Base-by-base conservation (phyloP, 2,329 filamentous ascomycete species). In the Hirsutella thompsonii region DNA sequence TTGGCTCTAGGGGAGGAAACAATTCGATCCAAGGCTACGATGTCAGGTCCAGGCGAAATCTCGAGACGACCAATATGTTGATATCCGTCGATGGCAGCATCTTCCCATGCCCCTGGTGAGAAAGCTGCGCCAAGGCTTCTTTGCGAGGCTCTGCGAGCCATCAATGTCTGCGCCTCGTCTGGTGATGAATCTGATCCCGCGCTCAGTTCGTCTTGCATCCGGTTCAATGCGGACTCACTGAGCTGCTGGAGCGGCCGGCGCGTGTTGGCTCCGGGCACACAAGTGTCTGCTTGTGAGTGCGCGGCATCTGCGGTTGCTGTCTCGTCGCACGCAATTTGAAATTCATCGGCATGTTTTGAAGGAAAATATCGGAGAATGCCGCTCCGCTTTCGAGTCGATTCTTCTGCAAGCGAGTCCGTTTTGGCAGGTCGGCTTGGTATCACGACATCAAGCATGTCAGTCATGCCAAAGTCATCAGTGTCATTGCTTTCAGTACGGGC, bases 261-360 rank as follows among this genome's bases (percentile, higher is more conserved):
- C 3, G n/a, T 33, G 2, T 30, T 13, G 10, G 19, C 4, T 32
- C 26, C 2, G 29, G 14, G 1, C 30, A 16, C 8, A 10, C 16
- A 8, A 32, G n/a, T 20, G 32, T 20, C 2, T 9, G 10, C n/a
- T 20, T 16, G 5, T n/a, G 28, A 8, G 16, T 5, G 5, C 28
- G 11, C 32, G 28, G 30, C n/a, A 16, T 3, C 3, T n/a, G 6
- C 11, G 28, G 52, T 60, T 33, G 57, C 57, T 14, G 59, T 61
- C 29, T 58, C 49, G 46, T 63, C 60, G 20, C 46, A 54, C 38
- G 55, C 55, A 47, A 63, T 63, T 16, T 56, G 45, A 34, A 63
- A 58, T 16, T 52, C 48, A 14, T 50, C 37, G 13, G 47, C 42
- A 11, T 41, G 40, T 14, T 41, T 47, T 8, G 52, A 46, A 20